Conservation (phyloP, 106 monocot species). For the Xerophyta viscosa region DNA sequence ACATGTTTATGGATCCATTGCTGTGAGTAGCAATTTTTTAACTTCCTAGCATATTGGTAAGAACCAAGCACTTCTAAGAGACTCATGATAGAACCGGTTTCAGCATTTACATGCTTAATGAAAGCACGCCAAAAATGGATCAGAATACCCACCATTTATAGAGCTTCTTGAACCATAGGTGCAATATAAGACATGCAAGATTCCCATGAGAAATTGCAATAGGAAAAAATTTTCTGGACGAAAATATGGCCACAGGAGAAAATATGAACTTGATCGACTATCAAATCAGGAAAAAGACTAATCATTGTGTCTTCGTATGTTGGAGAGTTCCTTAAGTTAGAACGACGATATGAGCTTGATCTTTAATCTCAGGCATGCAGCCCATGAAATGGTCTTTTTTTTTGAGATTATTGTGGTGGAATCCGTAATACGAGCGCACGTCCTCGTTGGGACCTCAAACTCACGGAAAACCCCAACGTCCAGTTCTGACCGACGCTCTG, state of each 20-base stretch:
- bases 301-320: conserved; percentile 84
- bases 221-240: conserved; percentile 92
- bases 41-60: too few species aligned
- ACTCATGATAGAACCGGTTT: too few species aligned
- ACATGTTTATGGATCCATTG: too few species aligned
- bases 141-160: conserved; percentile 45
- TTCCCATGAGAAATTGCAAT: conserved; percentile 63
- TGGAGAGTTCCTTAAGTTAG: conserved; percentile 86
- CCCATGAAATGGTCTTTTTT: neutral
- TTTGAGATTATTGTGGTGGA: too few species aligned
- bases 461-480: too few species aligned
- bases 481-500: too few species aligned
- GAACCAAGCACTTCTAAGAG: too few species aligned
- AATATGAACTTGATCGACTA: conserved; percentile 40
- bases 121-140: too few species aligned
- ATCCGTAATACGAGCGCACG: too few species aligned
- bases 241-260: conserved; percentile 89
- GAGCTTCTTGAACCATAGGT: conserved; percentile 68
- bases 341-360: conserved; percentile 69
- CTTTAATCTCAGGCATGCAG: conserved; percentile 38
- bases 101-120: too few species aligned
- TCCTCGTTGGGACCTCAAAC: too few species aligned
- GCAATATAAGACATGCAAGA: conserved; percentile 79
- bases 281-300: conserved; percentile 62
- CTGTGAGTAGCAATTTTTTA: too few species aligned